Evolutionary conservation across 2,329 filamentous ascomycete genomes (phyloP).

Genomic region (Aspergillus sp.): DNA sequence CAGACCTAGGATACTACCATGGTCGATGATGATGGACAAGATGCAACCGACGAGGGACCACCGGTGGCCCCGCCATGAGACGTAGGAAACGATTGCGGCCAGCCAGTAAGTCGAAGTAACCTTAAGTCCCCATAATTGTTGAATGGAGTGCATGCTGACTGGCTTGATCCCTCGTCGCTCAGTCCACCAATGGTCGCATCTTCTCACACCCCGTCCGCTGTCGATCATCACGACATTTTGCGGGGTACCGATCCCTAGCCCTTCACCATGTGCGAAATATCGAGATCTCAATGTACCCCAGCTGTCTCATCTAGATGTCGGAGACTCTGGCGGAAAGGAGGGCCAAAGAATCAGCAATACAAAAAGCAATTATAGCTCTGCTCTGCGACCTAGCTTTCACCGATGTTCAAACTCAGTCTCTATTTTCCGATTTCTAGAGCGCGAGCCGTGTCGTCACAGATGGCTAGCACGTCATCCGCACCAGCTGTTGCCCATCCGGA

Average conservation of each 20-base stretch:
- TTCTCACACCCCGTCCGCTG: background rate
- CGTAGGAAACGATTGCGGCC: background rate
- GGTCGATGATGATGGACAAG: background rate
- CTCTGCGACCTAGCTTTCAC: background rate
- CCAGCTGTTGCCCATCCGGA: constrained; percentile 7
- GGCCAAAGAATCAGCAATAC: background rate
- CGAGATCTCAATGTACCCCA: background rate
- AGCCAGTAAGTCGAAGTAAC: background rate
- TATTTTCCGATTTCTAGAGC: background rate
- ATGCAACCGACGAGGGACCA: too few species aligned
- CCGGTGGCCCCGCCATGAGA: too few species aligned
- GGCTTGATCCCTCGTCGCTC: background rate
- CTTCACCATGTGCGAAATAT: background rate
- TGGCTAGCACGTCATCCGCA: constrained; percentile 9
- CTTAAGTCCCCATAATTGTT: background rate
- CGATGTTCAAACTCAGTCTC: background rate
- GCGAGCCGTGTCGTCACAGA: background rate
- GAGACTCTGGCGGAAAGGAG: background rate
- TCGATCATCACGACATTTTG: constrained; percentile 1
- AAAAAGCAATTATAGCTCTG: background rate
- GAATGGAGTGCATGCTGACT: background rate
- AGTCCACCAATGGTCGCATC: background rate
- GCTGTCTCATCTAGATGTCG: background rate
- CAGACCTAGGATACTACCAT: background rate
- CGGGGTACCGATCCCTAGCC: background rate